These are phyloP conservation scores for Hygrocybe coccinea DNA, from an alignment of 768 basidiomycete genomes.

Conservation along the genomic window DNA sequence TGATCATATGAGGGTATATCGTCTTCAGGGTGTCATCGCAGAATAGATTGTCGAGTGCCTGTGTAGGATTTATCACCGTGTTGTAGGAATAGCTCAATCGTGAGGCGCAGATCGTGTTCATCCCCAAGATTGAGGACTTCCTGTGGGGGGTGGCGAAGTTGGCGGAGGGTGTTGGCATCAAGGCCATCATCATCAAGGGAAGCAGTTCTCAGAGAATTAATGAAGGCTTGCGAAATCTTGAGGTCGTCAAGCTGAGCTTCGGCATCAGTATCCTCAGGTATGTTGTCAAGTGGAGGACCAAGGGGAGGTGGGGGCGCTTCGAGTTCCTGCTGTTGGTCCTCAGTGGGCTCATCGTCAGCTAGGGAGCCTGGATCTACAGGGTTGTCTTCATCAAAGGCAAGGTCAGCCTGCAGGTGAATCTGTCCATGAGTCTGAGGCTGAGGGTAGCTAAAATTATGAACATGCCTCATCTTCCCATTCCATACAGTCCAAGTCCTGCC, in stretches of 20 bases:
- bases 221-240: conserved; percentile 6
- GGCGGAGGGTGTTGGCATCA: conserved; percentile 3
- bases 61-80: conserved; percentile 27
- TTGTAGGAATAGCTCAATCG: conserved; percentile 31
- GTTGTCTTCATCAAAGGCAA: too few species aligned
- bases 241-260: conserved; percentile 4
- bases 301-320: background rate
- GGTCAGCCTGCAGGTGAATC: too few species aligned
- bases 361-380: too few species aligned
- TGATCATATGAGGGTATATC: conserved; percentile 26
- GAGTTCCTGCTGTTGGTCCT: background rate
- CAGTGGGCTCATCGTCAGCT: too few species aligned
- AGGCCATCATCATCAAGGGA: conserved; percentile 17
- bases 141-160: conserved; percentile 15
- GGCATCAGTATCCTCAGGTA: background rate
- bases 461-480: too few species aligned
- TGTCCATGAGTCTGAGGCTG: too few species aligned
- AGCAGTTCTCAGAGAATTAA: conserved; percentile 11
- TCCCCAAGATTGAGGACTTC: background rate
- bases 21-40: conserved; percentile 22
- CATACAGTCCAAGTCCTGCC: too few species aligned
- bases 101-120: conserved; percentile 27
- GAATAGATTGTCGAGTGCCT: conserved; percentile 17
- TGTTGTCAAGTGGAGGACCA: background rate
- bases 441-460: too few species aligned